Conservation (phyloP, 208 protist species). For the Crithidia acanthocephali region DNA sequence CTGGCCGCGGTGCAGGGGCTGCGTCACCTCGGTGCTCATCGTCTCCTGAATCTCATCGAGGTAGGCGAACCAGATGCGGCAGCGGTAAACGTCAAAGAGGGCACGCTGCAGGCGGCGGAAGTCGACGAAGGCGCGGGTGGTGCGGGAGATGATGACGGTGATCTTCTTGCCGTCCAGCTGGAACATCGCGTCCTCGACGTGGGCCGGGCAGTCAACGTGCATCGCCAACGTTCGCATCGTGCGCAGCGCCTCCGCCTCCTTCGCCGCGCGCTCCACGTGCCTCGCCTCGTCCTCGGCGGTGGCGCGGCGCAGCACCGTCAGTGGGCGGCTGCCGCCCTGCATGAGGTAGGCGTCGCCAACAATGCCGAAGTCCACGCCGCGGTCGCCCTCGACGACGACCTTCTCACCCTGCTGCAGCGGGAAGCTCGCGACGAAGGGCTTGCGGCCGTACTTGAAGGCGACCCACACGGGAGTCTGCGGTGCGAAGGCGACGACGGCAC, state of each 20-base stretch:
- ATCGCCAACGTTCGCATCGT: slow-evolving; percentile 53
- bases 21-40: slow-evolving; percentile 56
- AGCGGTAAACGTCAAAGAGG: slow-evolving; percentile 74
- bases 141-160: slow-evolving; percentile 71
- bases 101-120: slow-evolving; percentile 81
- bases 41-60: slow-evolving; percentile 78
- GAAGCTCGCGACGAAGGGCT: slow-evolving; percentile 46
- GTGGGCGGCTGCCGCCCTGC: slow-evolving; percentile 2
- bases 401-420: slow-evolving; percentile 36
- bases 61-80: slow-evolving; percentile 85
- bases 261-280: slow-evolving; percentile 38
- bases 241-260: slow-evolving; percentile 58
- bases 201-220: slow-evolving; percentile 45
- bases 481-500: slow-evolving; percentile 2
- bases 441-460: slow-evolving; percentile 81
- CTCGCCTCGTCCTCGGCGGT: slow-evolving; percentile 42
- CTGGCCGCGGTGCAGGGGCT: slow-evolving; percentile 34
- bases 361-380: slow-evolving; percentile 71
- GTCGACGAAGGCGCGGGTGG: slow-evolving; percentile 59
- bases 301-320: slow-evolving; percentile 38
- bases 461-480: slow-evolving; percentile 43
- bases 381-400: slow-evolving; percentile 80
- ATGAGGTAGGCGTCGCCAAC: slow-evolving; percentile 41
- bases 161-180: slow-evolving; percentile 84
- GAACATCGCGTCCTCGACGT: slow-evolving; percentile 73